Evolutionary conservation across 2,329 filamentous ascomycete genomes (phyloP).

Genomic region (Microthyrium microscopicum): DNA sequence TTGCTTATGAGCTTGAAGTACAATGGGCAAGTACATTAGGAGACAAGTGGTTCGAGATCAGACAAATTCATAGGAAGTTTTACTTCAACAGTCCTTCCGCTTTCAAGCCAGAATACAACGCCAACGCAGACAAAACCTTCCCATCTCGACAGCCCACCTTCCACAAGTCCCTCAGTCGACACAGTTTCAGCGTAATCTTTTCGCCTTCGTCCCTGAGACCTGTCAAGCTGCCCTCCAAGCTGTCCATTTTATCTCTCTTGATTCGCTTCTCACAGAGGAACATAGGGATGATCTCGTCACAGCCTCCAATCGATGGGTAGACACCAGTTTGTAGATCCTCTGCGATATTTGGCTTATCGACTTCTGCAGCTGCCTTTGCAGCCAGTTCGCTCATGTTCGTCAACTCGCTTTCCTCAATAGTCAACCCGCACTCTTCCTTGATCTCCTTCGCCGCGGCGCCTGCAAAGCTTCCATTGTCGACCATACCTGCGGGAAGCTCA

Average conservation of each 20-base stretch:
- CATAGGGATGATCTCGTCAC: slow-evolving; percentile 42
- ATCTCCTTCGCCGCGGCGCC: slow-evolving; percentile 41
- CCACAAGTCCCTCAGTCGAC: slow-evolving; percentile 34
- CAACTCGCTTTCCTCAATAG: slow-evolving; percentile 31
- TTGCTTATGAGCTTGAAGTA: too few relatives aligned
- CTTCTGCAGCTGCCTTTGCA: slow-evolving; percentile 9
- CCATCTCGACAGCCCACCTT: slow-evolving; percentile 37
- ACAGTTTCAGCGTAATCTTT: slow-evolving; percentile 41
- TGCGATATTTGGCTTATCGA: slow-evolving; percentile 12
- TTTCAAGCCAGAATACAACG: slow-evolving; percentile 36
- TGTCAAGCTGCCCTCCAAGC: slow-evolving; percentile 35
- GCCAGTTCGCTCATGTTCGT: slow-evolving; percentile 38
- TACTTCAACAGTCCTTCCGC: slow-evolving; percentile 27
- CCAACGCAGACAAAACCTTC: slow-evolving; percentile 38
- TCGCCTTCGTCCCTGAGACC: slow-evolving; percentile 38
- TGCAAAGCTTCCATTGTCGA: slow-evolving; percentile 38
- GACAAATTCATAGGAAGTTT: not conserved
- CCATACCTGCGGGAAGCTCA: slow-evolving; percentile 44
- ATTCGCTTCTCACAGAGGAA: slow-evolving; percentile 39
- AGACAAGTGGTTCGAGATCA: too few relatives aligned
- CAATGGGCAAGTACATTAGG: too few relatives aligned
- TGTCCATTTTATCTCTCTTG: slow-evolving; percentile 29
- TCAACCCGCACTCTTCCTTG: slow-evolving; percentile 38
- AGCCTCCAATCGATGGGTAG: slow-evolving; percentile 38
- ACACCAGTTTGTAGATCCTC: slow-evolving; percentile 30